Percentiles rank a stretch among this genome's conserved stretches.
These are phyloP conservation scores for Paragyromitra xinjiangensis DNA, from an alignment of 495 filamentous ascomycete species.

Conservation along the genomic window DNA sequence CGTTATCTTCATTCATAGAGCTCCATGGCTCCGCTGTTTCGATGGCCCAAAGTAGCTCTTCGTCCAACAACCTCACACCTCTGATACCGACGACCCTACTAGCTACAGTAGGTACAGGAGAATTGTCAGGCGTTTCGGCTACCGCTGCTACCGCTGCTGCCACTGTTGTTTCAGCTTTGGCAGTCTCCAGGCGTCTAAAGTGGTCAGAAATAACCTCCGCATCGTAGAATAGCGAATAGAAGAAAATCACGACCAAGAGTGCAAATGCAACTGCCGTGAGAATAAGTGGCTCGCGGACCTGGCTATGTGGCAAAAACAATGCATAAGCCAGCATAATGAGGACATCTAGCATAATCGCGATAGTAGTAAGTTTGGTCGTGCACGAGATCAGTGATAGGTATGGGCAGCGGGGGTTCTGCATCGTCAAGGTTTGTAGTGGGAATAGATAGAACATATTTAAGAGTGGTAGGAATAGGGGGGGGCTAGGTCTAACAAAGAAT, in stretches of 20 bases:
- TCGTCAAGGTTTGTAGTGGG: slow-evolving; percentile 19
- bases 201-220: slow-evolving; percentile 16
- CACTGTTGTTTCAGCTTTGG: not conserved
- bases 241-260: slow-evolving; percentile 29
- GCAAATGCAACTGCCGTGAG: slow-evolving; percentile 10
- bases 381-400: slow-evolving; percentile 30
- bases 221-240: slow-evolving; percentile 27
- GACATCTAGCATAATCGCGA: slow-evolving; percentile 28
- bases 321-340: slow-evolving; percentile 12
- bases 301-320: slow-evolving; percentile 9
- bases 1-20: not conserved
- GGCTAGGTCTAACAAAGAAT: not conserved
- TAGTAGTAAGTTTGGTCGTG: slow-evolving; percentile 29
- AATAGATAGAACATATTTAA: not conserved
- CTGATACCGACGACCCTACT: slow-evolving; percentile 19
- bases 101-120: not conserved
- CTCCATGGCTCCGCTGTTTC: not conserved
- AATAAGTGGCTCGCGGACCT: slow-evolving; percentile 30
- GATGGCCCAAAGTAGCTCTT: not conserved
- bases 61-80: slow-evolving; percentile 17
- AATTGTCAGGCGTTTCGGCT: not conserved
- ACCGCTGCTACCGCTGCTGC: not conserved
- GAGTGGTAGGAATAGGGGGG: not conserved
- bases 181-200: not conserved
- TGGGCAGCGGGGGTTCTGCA: slow-evolving; percentile 14